Conservation (phyloP, 2,329 filamentous ascomycete genomes). For the Aspergillus japonicus region DNA sequence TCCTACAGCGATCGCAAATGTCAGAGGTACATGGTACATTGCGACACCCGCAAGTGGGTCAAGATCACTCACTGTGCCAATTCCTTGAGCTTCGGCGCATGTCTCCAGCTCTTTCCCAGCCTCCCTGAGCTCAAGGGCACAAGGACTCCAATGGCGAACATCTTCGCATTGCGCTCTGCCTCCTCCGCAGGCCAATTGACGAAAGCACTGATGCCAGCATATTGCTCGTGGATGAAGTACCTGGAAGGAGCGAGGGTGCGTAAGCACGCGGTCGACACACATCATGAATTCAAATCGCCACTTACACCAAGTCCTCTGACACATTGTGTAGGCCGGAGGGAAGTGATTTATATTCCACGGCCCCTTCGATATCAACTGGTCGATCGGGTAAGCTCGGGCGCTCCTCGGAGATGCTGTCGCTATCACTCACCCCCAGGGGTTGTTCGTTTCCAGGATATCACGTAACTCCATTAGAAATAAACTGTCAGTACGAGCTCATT, state of each 20-base stretch:
- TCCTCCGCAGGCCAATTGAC: constrained; percentile 78
- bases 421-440: constrained; percentile 59
- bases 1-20: constrained; percentile 28
- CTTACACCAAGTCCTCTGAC: constrained; percentile 70
- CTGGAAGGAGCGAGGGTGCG: constrained; percentile 44
- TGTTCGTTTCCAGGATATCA: constrained; percentile 82
- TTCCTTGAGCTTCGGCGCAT: constrained; percentile 72
- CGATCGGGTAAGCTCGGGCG: constrained; percentile 11
- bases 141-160: constrained; percentile 87
- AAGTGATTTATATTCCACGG: constrained; percentile 93
- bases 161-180: constrained; percentile 79
- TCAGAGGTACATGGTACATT: constrained; percentile 12
- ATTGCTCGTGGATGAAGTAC: constrained; percentile 84
- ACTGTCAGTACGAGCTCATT: not conserved
- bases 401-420: not conserved
- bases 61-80: constrained; percentile 63
- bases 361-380: constrained; percentile 68
- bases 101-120: constrained; percentile 83
- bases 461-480: constrained; percentile 55
- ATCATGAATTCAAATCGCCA: not conserved
- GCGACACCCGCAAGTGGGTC: not conserved
- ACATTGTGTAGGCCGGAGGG: constrained; percentile 92
- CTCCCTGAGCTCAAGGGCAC: constrained; percentile 83
- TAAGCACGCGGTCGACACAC: constrained; percentile 10
- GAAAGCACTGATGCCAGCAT: constrained; percentile 90